phyloP scores from a whole-genome alignment of 2,329 filamentous ascomycete species.

The Colletotrichum nymphaeae region DNA sequence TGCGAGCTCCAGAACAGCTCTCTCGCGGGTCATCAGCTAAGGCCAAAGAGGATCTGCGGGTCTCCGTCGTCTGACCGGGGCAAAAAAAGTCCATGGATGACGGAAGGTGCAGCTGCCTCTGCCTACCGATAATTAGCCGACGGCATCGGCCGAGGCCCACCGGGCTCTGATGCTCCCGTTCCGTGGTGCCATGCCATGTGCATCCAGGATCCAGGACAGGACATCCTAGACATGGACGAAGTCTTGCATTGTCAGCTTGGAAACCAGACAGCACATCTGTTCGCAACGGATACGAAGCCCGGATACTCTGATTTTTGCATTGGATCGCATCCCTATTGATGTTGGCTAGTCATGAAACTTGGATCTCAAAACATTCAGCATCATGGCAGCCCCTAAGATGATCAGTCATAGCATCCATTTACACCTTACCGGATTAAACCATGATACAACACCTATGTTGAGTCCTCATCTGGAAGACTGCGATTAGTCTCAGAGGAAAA shows the following conservation, averaged over 20 bases:
- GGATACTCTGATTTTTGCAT: not conserved
- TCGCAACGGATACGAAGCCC: not conserved
- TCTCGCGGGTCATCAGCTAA: constrained; percentile 11
- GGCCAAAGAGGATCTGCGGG: constrained; percentile 3
- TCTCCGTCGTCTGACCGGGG: not conserved
- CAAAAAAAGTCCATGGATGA: constrained; percentile 8
- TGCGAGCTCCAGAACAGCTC: constrained; percentile 20
- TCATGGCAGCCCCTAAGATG: not conserved
- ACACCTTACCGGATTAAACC: not conserved
- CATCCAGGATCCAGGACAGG: not conserved
- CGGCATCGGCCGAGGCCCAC: constrained; percentile 25
- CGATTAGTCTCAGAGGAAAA: not conserved
- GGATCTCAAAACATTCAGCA: not conserved
- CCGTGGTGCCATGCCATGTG: not conserved
- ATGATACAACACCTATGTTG: not conserved
- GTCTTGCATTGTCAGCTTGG: not conserved
- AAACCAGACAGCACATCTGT: not conserved
- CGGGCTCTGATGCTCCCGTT: not conserved
- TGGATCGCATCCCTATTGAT: not conserved
- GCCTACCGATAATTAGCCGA: constrained; percentile 28
- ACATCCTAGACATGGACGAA: not conserved
- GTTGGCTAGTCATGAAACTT: not conserved
- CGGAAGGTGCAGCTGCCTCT: constrained; percentile 16
- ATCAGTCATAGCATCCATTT: not conserved
- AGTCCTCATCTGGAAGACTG: not conserved